Percentiles rank a stretch among this genome's conserved stretches.
Evolutionary conservation across 345 rosid species (phyloP).

Genomic region (Brassica juncea): DNA sequence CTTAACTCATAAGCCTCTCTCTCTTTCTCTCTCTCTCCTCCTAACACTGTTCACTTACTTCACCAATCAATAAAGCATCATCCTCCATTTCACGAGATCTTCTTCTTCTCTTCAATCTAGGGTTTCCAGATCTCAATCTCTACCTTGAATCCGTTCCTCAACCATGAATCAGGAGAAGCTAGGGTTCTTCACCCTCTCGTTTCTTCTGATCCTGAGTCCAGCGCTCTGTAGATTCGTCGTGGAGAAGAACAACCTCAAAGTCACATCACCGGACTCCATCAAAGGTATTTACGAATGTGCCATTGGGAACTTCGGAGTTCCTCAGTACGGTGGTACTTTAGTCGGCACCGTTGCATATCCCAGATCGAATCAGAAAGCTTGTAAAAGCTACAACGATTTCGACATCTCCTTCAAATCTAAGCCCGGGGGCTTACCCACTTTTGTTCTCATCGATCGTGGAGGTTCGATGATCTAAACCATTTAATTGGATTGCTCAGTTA

Average conservation of each 20-base stretch:
- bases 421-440: slow-evolving; percentile 53
- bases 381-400: slow-evolving; percentile 48
- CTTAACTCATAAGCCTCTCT: slow-evolving; percentile 23
- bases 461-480: slow-evolving; percentile 29
- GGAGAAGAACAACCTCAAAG: slow-evolving; percentile 65
- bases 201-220: slow-evolving; percentile 48
- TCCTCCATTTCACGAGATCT: background rate
- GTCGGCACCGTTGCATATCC: slow-evolving; percentile 59
- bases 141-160: background rate
- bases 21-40: background rate
- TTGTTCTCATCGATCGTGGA: slow-evolving; percentile 64
- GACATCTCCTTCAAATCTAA: slow-evolving; percentile 49
- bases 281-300: slow-evolving; percentile 55
- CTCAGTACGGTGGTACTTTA: slow-evolving; percentile 59
- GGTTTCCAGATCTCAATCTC: background rate
- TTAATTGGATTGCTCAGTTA: background rate
- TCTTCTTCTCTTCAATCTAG: background rate
- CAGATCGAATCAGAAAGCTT: slow-evolving; percentile 52
- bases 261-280: slow-evolving; percentile 52
- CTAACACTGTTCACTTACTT: background rate
- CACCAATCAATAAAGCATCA: background rate
- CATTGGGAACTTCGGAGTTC: slow-evolving; percentile 63
- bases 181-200: slow-evolving; percentile 45
- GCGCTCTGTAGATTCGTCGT: slow-evolving; percentile 62
- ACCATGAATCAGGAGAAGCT: slow-evolving; percentile 55